phyloP scores from a whole-genome alignment of 2,329 filamentous ascomycete species.

The Aspergillus luchuensis region DNA sequence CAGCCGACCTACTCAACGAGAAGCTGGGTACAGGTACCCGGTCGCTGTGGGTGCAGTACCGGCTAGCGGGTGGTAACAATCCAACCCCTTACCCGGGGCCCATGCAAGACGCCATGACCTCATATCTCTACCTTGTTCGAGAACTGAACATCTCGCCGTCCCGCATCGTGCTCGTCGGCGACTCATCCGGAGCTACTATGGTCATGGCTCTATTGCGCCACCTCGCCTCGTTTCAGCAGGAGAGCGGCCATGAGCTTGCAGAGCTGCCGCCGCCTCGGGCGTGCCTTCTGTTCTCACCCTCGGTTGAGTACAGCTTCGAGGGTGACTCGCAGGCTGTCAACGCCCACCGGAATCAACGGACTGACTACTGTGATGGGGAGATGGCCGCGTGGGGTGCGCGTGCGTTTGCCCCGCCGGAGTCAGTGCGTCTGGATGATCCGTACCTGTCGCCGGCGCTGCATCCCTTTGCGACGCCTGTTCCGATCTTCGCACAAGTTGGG shows the following conservation, averaged over 20 bases:
- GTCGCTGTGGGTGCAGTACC: conserved; percentile 5
- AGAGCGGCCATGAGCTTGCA: neutral
- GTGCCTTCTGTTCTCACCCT: conserved; percentile 9
- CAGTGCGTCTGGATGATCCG: conserved; percentile 16
- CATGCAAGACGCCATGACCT: conserved; percentile 28
- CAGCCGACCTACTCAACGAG: neutral
- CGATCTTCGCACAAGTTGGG: conserved; percentile 20
- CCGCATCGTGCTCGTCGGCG: conserved; percentile 25
- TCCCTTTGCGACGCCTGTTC: conserved; percentile 22
- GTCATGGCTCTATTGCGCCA: conserved; percentile 25
- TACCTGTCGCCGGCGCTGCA: conserved; percentile 20
- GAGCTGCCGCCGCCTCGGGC: conserved; percentile 5
- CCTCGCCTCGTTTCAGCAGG: conserved; percentile 11
- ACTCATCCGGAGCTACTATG: conserved; percentile 26
- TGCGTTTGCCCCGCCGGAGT: conserved; percentile 17
- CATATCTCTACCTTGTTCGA: conserved; percentile 25
- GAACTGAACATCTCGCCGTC: conserved; percentile 22
- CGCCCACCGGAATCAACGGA: conserved; percentile 14
- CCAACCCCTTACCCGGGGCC: conserved; percentile 21
- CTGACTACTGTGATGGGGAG: conserved; percentile 15
- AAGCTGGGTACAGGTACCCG: neutral
- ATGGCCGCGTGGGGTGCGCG: conserved; percentile 23
- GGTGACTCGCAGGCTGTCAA: neutral
- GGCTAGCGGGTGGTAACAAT: neutral
- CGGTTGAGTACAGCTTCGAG: neutral